Evolutionary conservation across 108 stramenopile genomes (phyloP).

Genomic region (Fragilariopsis cylindrus): DNA sequence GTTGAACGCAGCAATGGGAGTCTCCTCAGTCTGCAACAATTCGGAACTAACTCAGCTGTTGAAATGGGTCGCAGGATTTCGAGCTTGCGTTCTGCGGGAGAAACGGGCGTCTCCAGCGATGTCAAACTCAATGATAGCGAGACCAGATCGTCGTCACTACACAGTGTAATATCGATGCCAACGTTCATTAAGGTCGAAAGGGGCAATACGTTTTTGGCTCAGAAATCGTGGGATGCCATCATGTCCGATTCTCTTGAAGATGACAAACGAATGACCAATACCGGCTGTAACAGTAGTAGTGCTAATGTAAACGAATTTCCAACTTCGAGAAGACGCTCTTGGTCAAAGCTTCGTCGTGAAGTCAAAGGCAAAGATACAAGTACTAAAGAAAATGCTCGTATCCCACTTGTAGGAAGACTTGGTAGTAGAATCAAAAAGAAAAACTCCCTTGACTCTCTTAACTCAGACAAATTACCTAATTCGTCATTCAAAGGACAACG

Average conservation of each 20-base stretch:
- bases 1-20: constrained; percentile 21
- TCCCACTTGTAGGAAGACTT: too few species aligned
- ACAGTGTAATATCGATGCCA: constrained; percentile 10
- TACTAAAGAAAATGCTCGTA: too few species aligned
- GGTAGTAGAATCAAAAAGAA: too few species aligned
- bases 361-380: neutral
- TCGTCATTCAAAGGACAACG: too few species aligned
- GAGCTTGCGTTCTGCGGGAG: constrained; percentile 1
- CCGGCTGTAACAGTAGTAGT: neutral
- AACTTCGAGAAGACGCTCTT: neutral
- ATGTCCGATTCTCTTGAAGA: neutral
- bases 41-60: constrained; percentile 4
- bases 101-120: constrained; percentile 4
- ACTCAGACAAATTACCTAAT: too few species aligned
- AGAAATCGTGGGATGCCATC: constrained; percentile 15
- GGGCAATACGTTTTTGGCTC: constrained; percentile 4
- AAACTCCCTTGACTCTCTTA: too few species aligned
- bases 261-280: constrained; percentile 4
- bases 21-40: constrained; percentile 4
- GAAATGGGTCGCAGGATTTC: constrained; percentile 26
- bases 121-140: neutral
- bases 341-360: constrained; percentile 14
- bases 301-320: too few species aligned
- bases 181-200: constrained; percentile 24
- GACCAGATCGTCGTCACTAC: neutral